phyloP scores from a whole-genome alignment of 176 grass and related monocot genomes.

The Zea luxurians region DNA sequence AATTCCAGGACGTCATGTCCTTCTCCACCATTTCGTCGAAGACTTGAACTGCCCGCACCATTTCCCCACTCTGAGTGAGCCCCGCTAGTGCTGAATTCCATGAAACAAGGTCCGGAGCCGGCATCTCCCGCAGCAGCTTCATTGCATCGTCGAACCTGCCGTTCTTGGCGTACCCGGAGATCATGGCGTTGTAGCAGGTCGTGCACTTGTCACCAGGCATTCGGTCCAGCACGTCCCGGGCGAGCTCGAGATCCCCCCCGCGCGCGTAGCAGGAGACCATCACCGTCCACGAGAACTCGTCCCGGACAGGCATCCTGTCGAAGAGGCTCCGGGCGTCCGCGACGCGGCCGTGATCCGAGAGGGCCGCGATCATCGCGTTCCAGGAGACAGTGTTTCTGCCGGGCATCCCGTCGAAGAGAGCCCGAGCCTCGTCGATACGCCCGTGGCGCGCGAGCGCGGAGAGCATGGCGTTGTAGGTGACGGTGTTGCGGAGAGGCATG shows the following conservation, averaged over 20 bases:
- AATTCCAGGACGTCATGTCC: constrained; percentile 62
- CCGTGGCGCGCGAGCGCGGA: constrained; percentile 52
- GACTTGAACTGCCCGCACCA: constrained; percentile 33
- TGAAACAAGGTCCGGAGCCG: constrained; percentile 30
- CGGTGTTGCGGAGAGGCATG: constrained; percentile 55
- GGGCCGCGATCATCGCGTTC: constrained; percentile 60
- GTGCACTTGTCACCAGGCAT: constrained; percentile 51
- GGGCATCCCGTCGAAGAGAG: constrained; percentile 54
- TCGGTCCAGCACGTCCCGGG: constrained; percentile 40
- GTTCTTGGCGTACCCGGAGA: constrained; percentile 60
- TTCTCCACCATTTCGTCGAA: constrained; percentile 50
- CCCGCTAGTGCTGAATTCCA: constrained; percentile 56
- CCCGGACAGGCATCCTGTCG: constrained; percentile 47
- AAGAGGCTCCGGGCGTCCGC: constrained; percentile 45
- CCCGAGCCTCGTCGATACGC: constrained; percentile 35
- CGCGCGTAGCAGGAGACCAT: constrained; percentile 57
- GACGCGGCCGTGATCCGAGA: constrained; percentile 40
- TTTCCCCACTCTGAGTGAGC: constrained; percentile 41
- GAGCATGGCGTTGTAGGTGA: constrained; percentile 66
- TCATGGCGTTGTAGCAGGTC: constrained; percentile 63
- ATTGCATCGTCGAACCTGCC: constrained; percentile 47
- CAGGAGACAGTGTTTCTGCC: constrained; percentile 46
- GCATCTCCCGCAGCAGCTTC: constrained; percentile 43
- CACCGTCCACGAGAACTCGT: constrained; percentile 53
- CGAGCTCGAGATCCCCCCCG: constrained; percentile 44